Percentiles rank a stretch among this genome's conserved stretches.
These are phyloP conservation scores for Cylindrotheca closterium DNA, from an alignment of 108 stramenopile genomes.

Conservation along the genomic window DNA sequence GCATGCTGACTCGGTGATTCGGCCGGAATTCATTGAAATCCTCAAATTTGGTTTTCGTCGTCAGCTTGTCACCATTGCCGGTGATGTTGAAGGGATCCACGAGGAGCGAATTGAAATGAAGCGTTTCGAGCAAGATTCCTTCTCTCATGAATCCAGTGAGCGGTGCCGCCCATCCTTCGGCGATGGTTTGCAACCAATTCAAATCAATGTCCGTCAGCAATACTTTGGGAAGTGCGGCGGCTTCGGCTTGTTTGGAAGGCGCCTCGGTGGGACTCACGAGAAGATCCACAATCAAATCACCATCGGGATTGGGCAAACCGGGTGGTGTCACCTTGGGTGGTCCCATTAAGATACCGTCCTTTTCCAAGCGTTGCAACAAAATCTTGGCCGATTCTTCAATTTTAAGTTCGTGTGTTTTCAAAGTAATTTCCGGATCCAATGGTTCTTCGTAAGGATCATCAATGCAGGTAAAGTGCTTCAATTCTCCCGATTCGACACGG, in stretches of 20 bases:
- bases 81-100: conserved; percentile 96
- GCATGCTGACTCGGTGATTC: conserved; percentile 88
- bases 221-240: conserved; percentile 90
- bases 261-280: conserved; percentile 72
- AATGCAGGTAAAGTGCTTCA: conserved; percentile 98
- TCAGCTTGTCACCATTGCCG: conserved; percentile 74
- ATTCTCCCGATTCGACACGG: conserved; percentile 83
- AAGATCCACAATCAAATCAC: conserved; percentile 92
- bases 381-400: conserved; percentile 92
- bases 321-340: conserved; percentile 86
- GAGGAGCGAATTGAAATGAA: conserved; percentile 96
- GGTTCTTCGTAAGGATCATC: conserved; percentile 99
- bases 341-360: conserved; percentile 92
- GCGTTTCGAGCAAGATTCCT: conserved; percentile 91
- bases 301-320: conserved; percentile 96
- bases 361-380: conserved; percentile 82
- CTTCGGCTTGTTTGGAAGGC: conserved; percentile 60
- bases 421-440: conserved; percentile 80
- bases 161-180: conserved; percentile 98
- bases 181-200: conserved; percentile 97
- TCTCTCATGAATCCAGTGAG: conserved; percentile 99
- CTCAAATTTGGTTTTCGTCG: conserved; percentile 79
- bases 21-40: conserved; percentile 64
- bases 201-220: conserved; percentile 96
- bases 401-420: conserved; percentile 90